These are phyloP conservation scores for Meyerozyma athensensis DNA, from an alignment of 1,139 yeast species.

Conservation along the genomic window DNA sequence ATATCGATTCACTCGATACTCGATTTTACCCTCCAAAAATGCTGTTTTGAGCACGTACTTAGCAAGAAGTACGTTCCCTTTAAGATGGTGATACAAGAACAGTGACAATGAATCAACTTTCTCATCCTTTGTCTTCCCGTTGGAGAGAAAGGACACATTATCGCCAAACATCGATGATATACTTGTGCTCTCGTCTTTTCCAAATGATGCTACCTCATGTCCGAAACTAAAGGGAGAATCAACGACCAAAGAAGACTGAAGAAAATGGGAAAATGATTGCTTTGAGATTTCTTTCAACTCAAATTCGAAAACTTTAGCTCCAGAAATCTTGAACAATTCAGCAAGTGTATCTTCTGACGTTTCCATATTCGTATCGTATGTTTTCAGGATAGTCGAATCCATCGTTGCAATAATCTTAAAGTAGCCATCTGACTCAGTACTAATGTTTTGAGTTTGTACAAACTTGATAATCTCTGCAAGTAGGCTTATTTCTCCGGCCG, in stretches of 20 bases:
- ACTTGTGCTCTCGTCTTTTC: conserved; percentile 6
- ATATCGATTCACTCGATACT: conserved; percentile 8
- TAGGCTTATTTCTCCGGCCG: conserved; percentile 25
- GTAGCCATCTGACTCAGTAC: conserved; percentile 18
- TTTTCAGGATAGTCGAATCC: background rate
- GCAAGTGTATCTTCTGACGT: conserved; percentile 5
- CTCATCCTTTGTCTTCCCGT: conserved; percentile 1
- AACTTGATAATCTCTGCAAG: conserved; percentile 25
- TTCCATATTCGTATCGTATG: conserved; percentile 8
- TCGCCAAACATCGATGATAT: conserved; percentile 7
- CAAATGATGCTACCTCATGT: background rate
- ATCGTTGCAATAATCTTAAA: conserved; percentile 18
- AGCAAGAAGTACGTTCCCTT: conserved; percentile 16
- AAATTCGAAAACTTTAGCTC: conserved; percentile 7
- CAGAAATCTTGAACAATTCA: conserved; percentile 7
- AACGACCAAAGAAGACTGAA: conserved; percentile 8
- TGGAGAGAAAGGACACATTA: background rate
- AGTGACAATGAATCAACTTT: conserved; percentile 4
- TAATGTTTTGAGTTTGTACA: conserved; percentile 10
- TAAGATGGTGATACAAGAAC: conserved; percentile 8
- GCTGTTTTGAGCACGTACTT: conserved; percentile 10
- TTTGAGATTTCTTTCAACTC: conserved; percentile 8
- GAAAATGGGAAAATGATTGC: conserved; percentile 11
- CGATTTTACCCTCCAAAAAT: conserved; percentile 9
- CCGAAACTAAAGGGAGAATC: conserved; percentile 4